Percentiles rank a stretch among this genome's conserved stretches.
phyloP scores from a whole-genome alignment of 129 eudicot species.

The Ambrosia trifida region DNA sequence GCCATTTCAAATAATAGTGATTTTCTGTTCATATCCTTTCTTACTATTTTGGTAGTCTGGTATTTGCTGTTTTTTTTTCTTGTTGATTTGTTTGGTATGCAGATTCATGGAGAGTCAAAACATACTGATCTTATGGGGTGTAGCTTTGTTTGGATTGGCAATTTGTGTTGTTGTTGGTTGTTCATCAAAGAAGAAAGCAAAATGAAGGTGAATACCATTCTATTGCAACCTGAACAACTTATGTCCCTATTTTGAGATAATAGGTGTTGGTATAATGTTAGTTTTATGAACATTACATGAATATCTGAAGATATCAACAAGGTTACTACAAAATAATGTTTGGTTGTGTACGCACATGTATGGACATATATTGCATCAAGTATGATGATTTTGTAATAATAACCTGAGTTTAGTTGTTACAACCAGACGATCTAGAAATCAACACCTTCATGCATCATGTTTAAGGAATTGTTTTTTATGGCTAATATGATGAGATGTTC shows the following conservation, averaged over 20 bases:
- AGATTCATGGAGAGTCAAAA: conserved; percentile 25
- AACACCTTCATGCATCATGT: neutral
- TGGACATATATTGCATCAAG: neutral
- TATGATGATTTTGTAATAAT: too few species aligned
- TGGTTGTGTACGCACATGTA: neutral
- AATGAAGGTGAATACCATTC: conserved; percentile 26
- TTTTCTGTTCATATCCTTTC: too few species aligned
- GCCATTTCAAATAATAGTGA: too few species aligned
- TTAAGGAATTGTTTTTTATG: too few species aligned
- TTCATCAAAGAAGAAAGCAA: conserved; percentile 20
- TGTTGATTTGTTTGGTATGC: conserved; percentile 15
- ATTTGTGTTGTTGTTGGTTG: conserved; percentile 29
- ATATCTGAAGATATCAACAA: conserved; percentile 6
- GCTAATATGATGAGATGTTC: neutral
- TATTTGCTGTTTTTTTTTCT: neutral
- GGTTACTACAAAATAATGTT: conserved; percentile 7
- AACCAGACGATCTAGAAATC: too few species aligned
- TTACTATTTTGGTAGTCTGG: neutral
- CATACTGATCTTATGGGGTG: conserved; percentile 25
- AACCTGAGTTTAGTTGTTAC: too few species aligned
- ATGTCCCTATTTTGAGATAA: neutral
- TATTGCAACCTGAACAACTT: conserved; percentile 26
- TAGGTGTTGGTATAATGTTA: neutral
- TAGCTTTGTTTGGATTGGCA: conserved; percentile 29
- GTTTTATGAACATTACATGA: conserved; percentile 3